Conservation (phyloP, 176 grass and related monocot genomes). For the Bromus sterilis region DNA sequence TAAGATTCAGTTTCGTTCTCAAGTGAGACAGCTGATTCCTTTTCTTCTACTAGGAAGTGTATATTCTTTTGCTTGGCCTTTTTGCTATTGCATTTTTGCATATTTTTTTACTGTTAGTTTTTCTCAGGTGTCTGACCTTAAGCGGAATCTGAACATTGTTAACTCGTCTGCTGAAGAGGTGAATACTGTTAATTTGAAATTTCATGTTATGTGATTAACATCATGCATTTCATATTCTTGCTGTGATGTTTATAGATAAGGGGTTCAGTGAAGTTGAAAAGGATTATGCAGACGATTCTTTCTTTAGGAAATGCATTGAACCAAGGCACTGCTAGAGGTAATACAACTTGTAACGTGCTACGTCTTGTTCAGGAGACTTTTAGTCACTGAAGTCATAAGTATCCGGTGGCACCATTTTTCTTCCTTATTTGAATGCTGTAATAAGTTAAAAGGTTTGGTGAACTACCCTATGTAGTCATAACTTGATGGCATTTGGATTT, state of each 20-base stretch:
- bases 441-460: neutral
- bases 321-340: slow-evolving; percentile 98
- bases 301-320: slow-evolving; percentile 99
- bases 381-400: neutral
- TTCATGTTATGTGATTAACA: slow-evolving; percentile 14
- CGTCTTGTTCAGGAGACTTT: slow-evolving; percentile 13
- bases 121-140: slow-evolving; percentile 94
- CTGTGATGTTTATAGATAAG: slow-evolving; percentile 61
- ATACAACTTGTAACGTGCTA: slow-evolving; percentile 23
- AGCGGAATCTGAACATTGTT: slow-evolving; percentile 71
- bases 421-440: neutral
- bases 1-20: slow-evolving; percentile 77
- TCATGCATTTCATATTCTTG: slow-evolving; percentile 20
- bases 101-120: slow-evolving; percentile 25
- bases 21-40: slow-evolving; percentile 39
- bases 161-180: slow-evolving; percentile 90
- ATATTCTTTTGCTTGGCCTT: slow-evolving; percentile 17
- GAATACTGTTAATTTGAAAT: slow-evolving; percentile 2
- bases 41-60: slow-evolving; percentile 18
- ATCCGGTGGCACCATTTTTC: neutral
- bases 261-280: slow-evolving; percentile 93
- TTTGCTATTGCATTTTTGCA: slow-evolving; percentile 19
- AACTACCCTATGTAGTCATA: neutral
- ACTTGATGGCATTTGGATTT: neutral
- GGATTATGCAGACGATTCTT: slow-evolving; percentile 99